These are phyloP conservation scores for Saccharomycopsis sp. DNA, from an alignment of 805 yeast genomes.

Conservation along the genomic window DNA sequence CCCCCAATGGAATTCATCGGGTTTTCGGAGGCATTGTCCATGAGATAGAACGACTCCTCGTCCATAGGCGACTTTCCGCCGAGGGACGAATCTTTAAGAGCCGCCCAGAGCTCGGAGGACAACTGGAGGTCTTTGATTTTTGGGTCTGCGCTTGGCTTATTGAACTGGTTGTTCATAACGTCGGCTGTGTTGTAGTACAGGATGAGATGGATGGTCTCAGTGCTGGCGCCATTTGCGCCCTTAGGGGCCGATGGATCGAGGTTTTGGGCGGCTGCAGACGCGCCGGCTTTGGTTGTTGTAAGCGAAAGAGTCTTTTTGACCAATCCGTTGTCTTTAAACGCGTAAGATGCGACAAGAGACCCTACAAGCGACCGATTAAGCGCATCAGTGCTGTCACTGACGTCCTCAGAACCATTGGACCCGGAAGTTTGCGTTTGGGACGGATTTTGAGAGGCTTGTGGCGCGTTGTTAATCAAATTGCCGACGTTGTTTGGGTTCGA, in stretches of 20 bases:
- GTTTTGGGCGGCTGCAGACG: slow-evolving; percentile 15
- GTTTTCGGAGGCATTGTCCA: slow-evolving; percentile 32
- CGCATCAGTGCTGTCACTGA: slow-evolving; percentile 4
- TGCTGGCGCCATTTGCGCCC: slow-evolving; percentile 20
- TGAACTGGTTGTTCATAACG: slow-evolving; percentile 50
- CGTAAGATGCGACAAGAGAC: slow-evolving; percentile 51
- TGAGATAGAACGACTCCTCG: slow-evolving; percentile 43
- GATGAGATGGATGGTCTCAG: slow-evolving; percentile 60
- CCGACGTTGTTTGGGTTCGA: not conserved
- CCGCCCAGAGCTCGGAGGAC: slow-evolving; percentile 43
- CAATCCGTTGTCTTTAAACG: slow-evolving; percentile 65
- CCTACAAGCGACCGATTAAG: slow-evolving; percentile 44
- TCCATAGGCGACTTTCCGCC: slow-evolving; percentile 48
- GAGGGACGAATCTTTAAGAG: slow-evolving; percentile 50
- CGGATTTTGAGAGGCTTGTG: not conserved
- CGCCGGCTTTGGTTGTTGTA: slow-evolving; percentile 34
- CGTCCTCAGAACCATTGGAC: not conserved
- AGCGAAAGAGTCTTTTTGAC: slow-evolving; percentile 78
- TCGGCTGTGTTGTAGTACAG: slow-evolving; percentile 76
- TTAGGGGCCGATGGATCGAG: no score
- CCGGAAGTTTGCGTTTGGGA: slow-evolving; percentile 1
- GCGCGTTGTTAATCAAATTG: slow-evolving; percentile 14
- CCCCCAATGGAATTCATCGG: slow-evolving; percentile 20
- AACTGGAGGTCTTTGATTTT: slow-evolving; percentile 43
- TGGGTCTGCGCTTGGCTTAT: slow-evolving; percentile 50